Evolutionary conservation across 2,329 filamentous ascomycete species (phyloP).

Genomic region (Rutstroemia sp.): DNA sequence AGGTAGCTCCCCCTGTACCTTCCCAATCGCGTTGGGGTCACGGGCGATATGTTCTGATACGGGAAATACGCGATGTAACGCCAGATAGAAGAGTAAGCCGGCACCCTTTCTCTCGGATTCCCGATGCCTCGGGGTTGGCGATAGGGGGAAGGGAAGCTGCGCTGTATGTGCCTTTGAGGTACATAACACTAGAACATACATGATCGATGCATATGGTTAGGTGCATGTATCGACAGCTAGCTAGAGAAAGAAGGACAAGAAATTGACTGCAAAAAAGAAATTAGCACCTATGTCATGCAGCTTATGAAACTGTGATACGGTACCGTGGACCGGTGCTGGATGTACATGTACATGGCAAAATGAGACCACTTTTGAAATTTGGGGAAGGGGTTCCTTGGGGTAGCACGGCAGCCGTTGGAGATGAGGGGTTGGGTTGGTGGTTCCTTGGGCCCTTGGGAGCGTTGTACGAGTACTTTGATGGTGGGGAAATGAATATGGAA

Average conservation of each 20-base stretch:
- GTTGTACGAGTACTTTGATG: neutral
- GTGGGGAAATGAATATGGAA: neutral
- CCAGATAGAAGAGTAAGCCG: neutral
- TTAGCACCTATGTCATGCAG: neutral
- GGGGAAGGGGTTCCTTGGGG: neutral
- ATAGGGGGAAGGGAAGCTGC: neutral
- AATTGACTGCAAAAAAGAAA: neutral
- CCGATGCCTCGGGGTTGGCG: slow-evolving; percentile 6
- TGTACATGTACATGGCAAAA: neutral
- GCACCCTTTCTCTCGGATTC: slow-evolving; percentile 5
- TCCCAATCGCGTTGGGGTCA: neutral
- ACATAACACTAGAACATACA: neutral
- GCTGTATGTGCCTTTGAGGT: neutral
- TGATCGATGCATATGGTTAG: slow-evolving; percentile 6
- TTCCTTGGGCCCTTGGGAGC: neutral
- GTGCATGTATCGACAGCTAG: neutral
- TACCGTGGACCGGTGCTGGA: neutral
- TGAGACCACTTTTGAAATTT: slow-evolving; percentile 1
- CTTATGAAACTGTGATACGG: slow-evolving; percentile 6
- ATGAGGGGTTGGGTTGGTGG: slow-evolving; percentile 3
- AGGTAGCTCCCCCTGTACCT: neutral
- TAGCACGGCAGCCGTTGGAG: slow-evolving; percentile 9
- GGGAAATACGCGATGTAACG: neutral
- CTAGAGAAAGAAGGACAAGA: neutral
- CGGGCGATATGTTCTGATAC: neutral